Evolutionary conservation across 768 basidiomycete genomes (phyloP), one percentile per base, ranked within the genome.

Genomic region (Lentinula boryana): DNA sequence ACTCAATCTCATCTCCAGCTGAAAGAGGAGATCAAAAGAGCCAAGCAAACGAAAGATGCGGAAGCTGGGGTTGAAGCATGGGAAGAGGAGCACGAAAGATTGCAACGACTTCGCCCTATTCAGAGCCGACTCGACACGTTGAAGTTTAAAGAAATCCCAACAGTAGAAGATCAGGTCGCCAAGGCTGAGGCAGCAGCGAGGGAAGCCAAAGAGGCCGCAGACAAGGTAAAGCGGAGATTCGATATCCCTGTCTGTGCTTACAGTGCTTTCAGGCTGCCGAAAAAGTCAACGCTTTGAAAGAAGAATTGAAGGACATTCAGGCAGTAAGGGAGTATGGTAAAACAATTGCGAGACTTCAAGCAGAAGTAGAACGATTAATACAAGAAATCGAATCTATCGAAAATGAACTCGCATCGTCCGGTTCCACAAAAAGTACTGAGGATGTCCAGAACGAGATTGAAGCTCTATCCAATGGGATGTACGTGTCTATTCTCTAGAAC

Each of bases 371-470:
- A 57, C 77, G 77, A 13, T 78, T 93, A 16, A 77, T 80, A 56
- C 74, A 80, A 44, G 91, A 94, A 41, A 82, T 89, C 49, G 63
- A 70, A 8, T 74, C 77, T 51, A 75, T 94, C 49, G 92, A 97
- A 71, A 74, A 75, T 51, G 84, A 89, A 51, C 79, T 99, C 15
- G 74, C 80, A 18, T 73, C 80, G 6, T 86, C 86, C 2, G 95
- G 95, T 2, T 89, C 88, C 36, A 81, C 84, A 13, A 91, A 86
- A 72, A 94, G 95, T 1, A 82, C 84, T 0, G 91, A 93, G 50
- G 94, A 95, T 51, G 88, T 98, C 15, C 90, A 98, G 70, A 74
- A 66, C 27, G 88, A 97, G 68, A 76, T 97, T 5, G 84, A 89
- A 58, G 72, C 74, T 1, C 69, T 95, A 23, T 77, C 80, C 1